These are phyloP conservation scores for Phoma sp. DNA, from an alignment of 2,329 filamentous ascomycete species.

Conservation along the genomic window DNA sequence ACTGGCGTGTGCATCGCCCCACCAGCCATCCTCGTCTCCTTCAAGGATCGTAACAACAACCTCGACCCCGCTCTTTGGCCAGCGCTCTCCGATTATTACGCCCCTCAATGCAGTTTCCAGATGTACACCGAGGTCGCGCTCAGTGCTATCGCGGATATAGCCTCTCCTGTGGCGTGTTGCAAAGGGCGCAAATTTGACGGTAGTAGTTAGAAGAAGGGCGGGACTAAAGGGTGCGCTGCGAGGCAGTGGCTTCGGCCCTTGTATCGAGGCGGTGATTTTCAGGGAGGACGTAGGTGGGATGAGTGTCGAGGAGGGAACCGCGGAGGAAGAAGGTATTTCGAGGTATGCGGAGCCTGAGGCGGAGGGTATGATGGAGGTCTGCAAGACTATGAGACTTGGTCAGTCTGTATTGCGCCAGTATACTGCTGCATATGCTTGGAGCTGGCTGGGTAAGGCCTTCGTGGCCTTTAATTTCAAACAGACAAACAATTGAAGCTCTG, in stretches of 20 bases:
- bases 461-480: not conserved
- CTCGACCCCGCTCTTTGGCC: conserved; percentile 99
- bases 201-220: conserved; percentile 87
- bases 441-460: too few relatives aligned
- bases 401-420: conserved; percentile 19
- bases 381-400: conserved; percentile 69
- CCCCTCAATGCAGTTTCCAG: conserved; percentile 89
- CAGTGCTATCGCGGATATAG: conserved; percentile 83
- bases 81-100: conserved; percentile 89
- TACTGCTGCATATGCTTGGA: too few relatives aligned
- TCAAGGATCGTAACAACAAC: conserved; percentile 92
- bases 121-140: conserved; percentile 89
- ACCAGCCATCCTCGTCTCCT: conserved; percentile 82
- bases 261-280: conserved; percentile 91
- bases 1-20: conserved; percentile 63
- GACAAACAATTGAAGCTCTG: not conserved
- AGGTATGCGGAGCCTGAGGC: conserved; percentile 93
- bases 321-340: conserved; percentile 62
- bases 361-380: conserved; percentile 90
- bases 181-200: conserved; percentile 97
- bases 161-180: conserved; percentile 82
- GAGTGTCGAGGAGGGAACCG: conserved; percentile 52
- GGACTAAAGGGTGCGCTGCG: conserved; percentile 91
- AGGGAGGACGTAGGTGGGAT: conserved; percentile 70
- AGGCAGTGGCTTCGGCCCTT: conserved; percentile 89